Evolutionary conservation across 2,329 filamentous ascomycete genomes (phyloP).

Genomic region (Beauveria asiatica): DNA sequence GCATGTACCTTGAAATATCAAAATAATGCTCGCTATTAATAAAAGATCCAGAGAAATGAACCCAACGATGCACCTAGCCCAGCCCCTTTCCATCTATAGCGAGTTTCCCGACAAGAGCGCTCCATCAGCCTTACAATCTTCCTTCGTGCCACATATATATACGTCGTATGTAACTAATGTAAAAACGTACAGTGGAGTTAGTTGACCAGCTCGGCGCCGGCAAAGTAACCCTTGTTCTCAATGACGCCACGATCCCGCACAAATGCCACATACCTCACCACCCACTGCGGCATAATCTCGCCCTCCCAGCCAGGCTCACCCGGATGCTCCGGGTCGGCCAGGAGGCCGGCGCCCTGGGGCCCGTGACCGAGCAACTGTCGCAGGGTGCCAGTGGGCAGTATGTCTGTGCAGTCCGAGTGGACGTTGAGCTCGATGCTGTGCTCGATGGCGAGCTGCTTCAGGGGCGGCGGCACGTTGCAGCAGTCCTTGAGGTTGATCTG

Average conservation of each 20-base stretch:
- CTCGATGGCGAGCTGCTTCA: constrained; percentile 76
- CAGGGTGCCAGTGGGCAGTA: constrained; percentile 77
- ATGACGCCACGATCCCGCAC: constrained; percentile 90
- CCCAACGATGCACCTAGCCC: background rate
- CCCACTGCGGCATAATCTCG: constrained; percentile 83
- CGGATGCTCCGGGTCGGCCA: constrained; percentile 50
- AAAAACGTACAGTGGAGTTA: constrained; percentile 12
- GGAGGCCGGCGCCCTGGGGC: constrained; percentile 63
- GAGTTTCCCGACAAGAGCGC: background rate
- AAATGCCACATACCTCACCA: constrained; percentile 94
- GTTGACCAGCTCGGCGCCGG: constrained; percentile 62
- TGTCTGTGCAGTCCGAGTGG: constrained; percentile 88
- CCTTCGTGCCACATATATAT: background rate
- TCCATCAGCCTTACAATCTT: background rate
- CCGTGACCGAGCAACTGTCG: constrained; percentile 72
- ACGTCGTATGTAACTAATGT: background rate
- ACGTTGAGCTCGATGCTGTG: constrained; percentile 81
- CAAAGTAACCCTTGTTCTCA: constrained; percentile 98
- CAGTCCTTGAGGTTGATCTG: constrained; percentile 96
- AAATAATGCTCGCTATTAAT: constrained; percentile 7
- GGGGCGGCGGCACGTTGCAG: constrained; percentile 85
- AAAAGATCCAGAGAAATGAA: background rate
- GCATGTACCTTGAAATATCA: background rate
- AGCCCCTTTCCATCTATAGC: background rate
- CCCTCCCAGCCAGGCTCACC: constrained; percentile 55